These are phyloP conservation scores for Cicer arietinum DNA, from an alignment of 306 rosid species.

Conservation along the genomic window DNA sequence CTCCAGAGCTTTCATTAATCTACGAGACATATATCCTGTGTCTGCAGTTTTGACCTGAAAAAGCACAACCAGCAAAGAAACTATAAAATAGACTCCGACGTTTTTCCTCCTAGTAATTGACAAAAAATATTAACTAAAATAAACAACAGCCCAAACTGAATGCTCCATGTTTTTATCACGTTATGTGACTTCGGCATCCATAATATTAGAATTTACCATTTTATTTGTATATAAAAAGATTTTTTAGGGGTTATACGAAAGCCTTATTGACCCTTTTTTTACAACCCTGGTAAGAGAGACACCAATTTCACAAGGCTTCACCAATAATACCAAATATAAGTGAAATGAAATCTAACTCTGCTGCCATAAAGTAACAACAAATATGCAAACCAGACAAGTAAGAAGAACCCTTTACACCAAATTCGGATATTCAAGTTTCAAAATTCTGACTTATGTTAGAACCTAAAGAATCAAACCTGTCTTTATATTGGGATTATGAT, in stretches of 20 bases:
- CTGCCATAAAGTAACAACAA: conserved; percentile 27
- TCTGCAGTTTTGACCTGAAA: conserved; percentile 98
- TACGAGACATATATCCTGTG: conserved; percentile 97
- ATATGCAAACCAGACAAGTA: conserved; percentile 26
- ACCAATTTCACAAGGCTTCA: neutral
- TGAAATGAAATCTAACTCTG: neutral
- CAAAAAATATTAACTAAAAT: conserved; percentile 20
- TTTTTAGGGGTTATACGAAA: neutral
- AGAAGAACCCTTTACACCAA: neutral
- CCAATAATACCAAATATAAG: conserved; percentile 7
- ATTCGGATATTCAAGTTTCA: neutral
- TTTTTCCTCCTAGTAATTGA: conserved; percentile 16
- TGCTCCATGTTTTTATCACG: conserved; percentile 5
- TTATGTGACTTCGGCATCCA: conserved; percentile 17
- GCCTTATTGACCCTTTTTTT: neutral
- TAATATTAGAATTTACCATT: neutral
- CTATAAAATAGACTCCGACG: conserved; percentile 28
- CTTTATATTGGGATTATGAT: neutral
- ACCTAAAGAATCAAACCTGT: neutral
- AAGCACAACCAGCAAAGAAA: conserved; percentile 33
- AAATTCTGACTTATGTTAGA: neutral
- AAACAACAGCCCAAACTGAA: conserved; percentile 19
- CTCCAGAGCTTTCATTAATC: conserved; percentile 84
- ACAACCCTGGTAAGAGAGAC: neutral
- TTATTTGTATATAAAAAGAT: conserved; percentile 6